Conservation (phyloP, 352 stramenopile species). For the Phytophthora kernoviae region DNA sequence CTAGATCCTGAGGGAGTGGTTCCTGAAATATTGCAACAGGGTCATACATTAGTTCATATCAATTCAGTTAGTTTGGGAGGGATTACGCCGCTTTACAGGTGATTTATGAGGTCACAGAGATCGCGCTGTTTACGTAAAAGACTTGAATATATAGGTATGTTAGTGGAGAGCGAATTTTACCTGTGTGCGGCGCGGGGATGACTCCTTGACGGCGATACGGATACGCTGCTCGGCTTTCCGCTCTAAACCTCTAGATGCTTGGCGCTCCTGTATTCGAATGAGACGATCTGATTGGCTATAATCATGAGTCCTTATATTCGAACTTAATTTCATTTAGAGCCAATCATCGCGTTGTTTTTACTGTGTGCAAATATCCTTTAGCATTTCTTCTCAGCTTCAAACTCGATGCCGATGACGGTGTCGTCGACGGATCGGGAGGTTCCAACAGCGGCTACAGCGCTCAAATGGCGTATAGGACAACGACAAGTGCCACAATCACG, state of each 20-base stretch:
- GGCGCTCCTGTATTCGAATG: slow-evolving; percentile 11
- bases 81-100: slow-evolving; percentile 15
- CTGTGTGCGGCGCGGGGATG: slow-evolving; percentile 9
- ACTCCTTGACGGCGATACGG: slow-evolving; percentile 12
- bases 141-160: background rate
- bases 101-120: background rate
- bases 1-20: slow-evolving; percentile 6
- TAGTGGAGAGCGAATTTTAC: slow-evolving; percentile 4
- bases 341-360: slow-evolving; percentile 12
- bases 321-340: slow-evolving; percentile 6
- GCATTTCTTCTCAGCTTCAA: slow-evolving; percentile 21
- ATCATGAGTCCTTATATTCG: no score
- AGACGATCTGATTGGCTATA: slow-evolving; percentile 23
- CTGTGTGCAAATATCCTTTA: slow-evolving; percentile 18
- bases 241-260: slow-evolving; percentile 27
- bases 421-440: slow-evolving; percentile 11
- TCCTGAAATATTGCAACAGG: slow-evolving; percentile 21
- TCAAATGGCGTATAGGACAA: slow-evolving; percentile 53
- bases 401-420: slow-evolving; percentile 22
- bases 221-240: slow-evolving; percentile 5
- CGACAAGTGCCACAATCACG: slow-evolving; percentile 35
- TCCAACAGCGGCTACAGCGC: background rate
- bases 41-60: background rate
- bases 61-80: background rate
- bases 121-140: background rate